Evolutionary conservation across 176 grass and related monocot genomes (phyloP), one percentile per base, ranked within the genome.

Genomic region (Areca catechu): DNA sequence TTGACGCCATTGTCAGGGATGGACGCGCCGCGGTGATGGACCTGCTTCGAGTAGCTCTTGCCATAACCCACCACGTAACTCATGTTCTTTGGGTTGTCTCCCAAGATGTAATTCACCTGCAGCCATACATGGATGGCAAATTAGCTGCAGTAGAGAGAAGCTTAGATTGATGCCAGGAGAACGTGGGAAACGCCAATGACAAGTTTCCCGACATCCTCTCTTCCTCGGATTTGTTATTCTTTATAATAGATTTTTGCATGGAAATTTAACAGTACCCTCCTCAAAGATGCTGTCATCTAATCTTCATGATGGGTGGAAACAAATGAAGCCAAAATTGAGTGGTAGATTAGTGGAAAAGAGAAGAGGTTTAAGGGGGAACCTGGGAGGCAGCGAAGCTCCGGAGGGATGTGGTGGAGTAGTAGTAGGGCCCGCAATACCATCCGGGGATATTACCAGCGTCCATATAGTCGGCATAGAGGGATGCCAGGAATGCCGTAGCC

Each of bases 381-480:
- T 91, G 92, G 21, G 87, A 82, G 25, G 23, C 80, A 19, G 83
- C 93, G 17, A 91, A 91, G 10, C 29, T 48, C 18, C 87, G 80
- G 51, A 97, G 88, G 60, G 71, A 24, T n/a, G 81, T 54, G 50
- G 76, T 29, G 58, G 93, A 73, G 71, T 75, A 82, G 76, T 85
- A 97, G 70, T 75, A 74, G 58, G 93, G 83, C 15, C 93, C 93
- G 65, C 87, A 97, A 69, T 97, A 85, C 77, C n/a, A n/a, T n/a
- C 93, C 93, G 4, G 93, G 93, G 9, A 97, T 81, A 24, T 88
- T 91, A 65, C 70, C 20, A 15, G 93, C 63, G 18, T 88, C 93
- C 60, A 97, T 78, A 60, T 97, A 97, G 60, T 97, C 93, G 34
- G 93, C 93, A 23, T 91, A 97, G 22, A 97, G 83, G 24, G 80